These are phyloP conservation scores for Cladophialophora carrionii DNA, from an alignment of 2,329 filamentous ascomycete species.

Conservation along the genomic window DNA sequence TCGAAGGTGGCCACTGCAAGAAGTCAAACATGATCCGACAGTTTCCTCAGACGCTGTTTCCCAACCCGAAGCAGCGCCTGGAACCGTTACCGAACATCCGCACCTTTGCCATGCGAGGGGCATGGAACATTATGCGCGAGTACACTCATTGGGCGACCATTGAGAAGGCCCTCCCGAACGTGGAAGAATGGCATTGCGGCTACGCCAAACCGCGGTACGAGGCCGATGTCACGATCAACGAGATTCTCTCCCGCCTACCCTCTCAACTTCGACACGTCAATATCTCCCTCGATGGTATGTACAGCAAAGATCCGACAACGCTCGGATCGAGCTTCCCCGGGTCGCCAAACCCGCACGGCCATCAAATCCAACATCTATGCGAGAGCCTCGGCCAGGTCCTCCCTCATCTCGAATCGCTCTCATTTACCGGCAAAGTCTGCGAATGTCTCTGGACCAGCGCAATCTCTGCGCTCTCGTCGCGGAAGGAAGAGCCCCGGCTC, in stretches of 20 bases:
- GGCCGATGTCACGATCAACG: constrained; percentile 70
- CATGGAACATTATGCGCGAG: constrained; percentile 74
- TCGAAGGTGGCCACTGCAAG: constrained; percentile 76
- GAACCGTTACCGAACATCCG: constrained; percentile 60
- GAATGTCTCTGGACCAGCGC: constrained; percentile 67
- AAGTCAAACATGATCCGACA: constrained; percentile 70
- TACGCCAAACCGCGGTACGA: constrained; percentile 73
- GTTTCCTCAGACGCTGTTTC: constrained; percentile 49
- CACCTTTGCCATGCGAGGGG: constrained; percentile 72
- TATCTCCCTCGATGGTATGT: constrained; percentile 72
- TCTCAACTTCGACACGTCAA: constrained; percentile 64
- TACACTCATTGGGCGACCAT: constrained; percentile 66
- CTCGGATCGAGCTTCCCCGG: constrained; percentile 48
- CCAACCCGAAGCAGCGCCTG: constrained; percentile 43
- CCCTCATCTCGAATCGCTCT: constrained; percentile 67
- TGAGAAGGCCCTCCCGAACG: constrained; percentile 64
- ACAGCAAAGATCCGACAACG: constrained; percentile 60
- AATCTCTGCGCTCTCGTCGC: constrained; percentile 54
- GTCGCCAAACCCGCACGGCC: not conserved
- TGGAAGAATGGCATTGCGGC: constrained; percentile 59
- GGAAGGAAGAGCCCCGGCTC: constrained; percentile 50
- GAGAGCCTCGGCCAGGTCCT: constrained; percentile 63
- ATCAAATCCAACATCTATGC: constrained; percentile 63
- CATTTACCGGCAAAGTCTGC: constrained; percentile 73
- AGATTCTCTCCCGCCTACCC: constrained; percentile 63